Conservation (phyloP, 129 eudicot genomes). For the Flaveria sonorensis region DNA sequence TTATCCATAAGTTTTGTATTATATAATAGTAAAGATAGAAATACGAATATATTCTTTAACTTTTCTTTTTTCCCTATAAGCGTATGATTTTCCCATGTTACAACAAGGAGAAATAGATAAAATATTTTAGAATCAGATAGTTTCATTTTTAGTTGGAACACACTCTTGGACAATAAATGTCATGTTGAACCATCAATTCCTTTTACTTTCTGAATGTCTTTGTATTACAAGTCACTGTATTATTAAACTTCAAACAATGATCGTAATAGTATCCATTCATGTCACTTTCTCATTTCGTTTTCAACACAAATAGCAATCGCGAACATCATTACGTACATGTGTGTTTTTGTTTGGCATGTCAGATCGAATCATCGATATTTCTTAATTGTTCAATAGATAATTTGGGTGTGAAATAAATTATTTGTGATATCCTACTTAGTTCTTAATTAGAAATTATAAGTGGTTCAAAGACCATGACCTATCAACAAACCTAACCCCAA, state of each 20-base stretch:
- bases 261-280: neutral
- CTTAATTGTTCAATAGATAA: neutral
- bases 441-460: slow-evolving; percentile 20
- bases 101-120: too few relatives aligned
- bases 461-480: slow-evolving; percentile 38
- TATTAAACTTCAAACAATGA: neutral
- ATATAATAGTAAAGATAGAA: too few relatives aligned
- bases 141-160: neutral
- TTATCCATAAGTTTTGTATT: too few relatives aligned
- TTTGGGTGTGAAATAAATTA: neutral
- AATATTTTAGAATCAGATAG: too few relatives aligned
- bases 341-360: neutral
- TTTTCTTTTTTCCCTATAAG: too few relatives aligned
- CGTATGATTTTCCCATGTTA: too few relatives aligned
- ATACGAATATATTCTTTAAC: too few relatives aligned
- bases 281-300: neutral
- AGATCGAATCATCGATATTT: neutral
- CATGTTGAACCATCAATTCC: slow-evolving; percentile 11
- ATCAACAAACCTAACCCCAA: slow-evolving; percentile 24
- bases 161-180: neutral
- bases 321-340: too few relatives aligned
- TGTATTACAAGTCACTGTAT: neutral
- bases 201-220: neutral
- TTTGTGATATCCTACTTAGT: slow-evolving; percentile 25
- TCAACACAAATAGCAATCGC: too few relatives aligned